Evolutionary conservation across 495 filamentous ascomycete species (phyloP), one percentile per base, ranked within the genome.

Genomic region (Hypoxylon crocopeplum): DNA sequence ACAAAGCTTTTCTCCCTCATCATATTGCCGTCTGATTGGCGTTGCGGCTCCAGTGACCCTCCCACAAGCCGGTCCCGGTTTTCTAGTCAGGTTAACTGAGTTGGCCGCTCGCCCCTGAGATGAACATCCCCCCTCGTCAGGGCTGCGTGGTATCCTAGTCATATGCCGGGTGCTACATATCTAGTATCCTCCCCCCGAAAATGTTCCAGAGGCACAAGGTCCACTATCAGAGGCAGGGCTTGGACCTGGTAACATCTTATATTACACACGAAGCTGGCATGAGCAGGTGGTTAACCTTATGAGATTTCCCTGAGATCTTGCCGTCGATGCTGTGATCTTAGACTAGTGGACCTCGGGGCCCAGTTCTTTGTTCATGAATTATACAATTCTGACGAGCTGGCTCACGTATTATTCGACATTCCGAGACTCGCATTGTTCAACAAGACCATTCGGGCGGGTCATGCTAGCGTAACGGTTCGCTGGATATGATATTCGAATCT

Each of bases 21-120:
- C 11, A 29, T 48, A 15, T 47, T 48, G 2, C 17, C 11, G 48
- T 41, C 36, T 63, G 47, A 63, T 63, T 63, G 59, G 59, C 41
- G 12, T 40, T 37, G 0, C 32, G 34, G 19, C n/a, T 40, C 40
- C 21, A 48, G 38, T 39, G 24, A 50, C 39, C 46, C 39, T 62
- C 21, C 16, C 51, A 51, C 32, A 38, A 19, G 21, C 16, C 19
- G 39, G 39, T 25, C 24, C 32, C 46, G 12, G 16, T 42, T 56
- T 17, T 48, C 45, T 56, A 39, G 39, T 52, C 48, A 10, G 33
- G 33, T 42, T 45, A 37, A 22, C n/a, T n/a, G n/a, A 55, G 30
- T 51, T 34, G 20, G 32, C 25, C 21, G 29, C 37, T 24, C 34
- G 12, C 13, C 48, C 52, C 37, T 55, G 48, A 15, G 42, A 48